Evolutionary conservation across 331 rosid genomes (phyloP).

Genomic region (Quercus lobata): DNA sequence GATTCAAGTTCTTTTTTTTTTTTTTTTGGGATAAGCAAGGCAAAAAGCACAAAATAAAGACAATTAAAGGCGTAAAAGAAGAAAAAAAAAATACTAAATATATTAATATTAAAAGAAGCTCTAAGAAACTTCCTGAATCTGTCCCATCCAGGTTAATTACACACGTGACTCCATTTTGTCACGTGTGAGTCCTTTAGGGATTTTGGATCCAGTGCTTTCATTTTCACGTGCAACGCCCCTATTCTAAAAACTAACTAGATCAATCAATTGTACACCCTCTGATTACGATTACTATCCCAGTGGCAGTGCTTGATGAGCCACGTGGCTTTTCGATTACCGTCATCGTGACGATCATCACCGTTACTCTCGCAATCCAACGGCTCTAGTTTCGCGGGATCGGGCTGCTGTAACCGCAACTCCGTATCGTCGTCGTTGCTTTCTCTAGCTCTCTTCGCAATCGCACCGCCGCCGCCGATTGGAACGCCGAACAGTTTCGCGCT

Average conservation of each 20-base stretch:
- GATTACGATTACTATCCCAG: slow-evolving; percentile 23
- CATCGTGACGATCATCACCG: neutral
- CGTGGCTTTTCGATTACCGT: slow-evolving; percentile 31
- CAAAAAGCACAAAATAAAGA: neutral
- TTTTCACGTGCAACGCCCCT: neutral
- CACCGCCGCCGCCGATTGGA: slow-evolving; percentile 38
- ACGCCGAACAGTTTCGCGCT: slow-evolving; percentile 62
- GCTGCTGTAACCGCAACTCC: slow-evolving; percentile 38
- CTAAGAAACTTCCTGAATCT: slow-evolving; percentile 55
- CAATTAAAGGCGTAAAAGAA: neutral
- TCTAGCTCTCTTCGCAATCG: slow-evolving; percentile 45
- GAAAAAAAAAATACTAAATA: no score
- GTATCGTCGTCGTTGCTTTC: slow-evolving; percentile 40
- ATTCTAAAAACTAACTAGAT: neutral
- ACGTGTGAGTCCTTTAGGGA: slow-evolving; percentile 42
- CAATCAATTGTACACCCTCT: slow-evolving; percentile 53
- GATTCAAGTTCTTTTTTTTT: no score
- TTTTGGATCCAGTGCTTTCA: slow-evolving; percentile 33
- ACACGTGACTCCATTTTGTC: slow-evolving; percentile 38
- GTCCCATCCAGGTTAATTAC: slow-evolving; percentile 43
- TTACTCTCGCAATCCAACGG: slow-evolving; percentile 42
- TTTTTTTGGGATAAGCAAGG: no score
- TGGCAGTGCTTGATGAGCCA: slow-evolving; percentile 57
- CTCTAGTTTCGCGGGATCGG: slow-evolving; percentile 49
- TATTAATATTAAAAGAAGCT: neutral